These are phyloP conservation scores for Salix udensis DNA, from an alignment of 345 rosid species.

Conservation along the genomic window DNA sequence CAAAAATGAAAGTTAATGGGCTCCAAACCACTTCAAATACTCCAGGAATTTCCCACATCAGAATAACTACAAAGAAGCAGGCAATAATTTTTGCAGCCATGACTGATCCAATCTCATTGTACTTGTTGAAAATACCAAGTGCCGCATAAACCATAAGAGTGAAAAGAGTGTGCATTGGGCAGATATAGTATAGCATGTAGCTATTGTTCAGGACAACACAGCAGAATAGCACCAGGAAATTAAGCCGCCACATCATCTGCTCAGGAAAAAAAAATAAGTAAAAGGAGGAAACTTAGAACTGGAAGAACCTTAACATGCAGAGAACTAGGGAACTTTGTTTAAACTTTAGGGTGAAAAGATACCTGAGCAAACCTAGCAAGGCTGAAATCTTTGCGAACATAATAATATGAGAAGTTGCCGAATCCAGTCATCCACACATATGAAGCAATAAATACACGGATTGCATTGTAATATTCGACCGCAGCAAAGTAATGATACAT, in stretches of 20 bases:
- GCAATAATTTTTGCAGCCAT: conserved; percentile 65
- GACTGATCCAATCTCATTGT: conserved; percentile 75
- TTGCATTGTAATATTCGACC: conserved; percentile 85
- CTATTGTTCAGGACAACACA: conserved; percentile 83
- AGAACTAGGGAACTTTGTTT: conserved; percentile 1
- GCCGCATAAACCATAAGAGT: conserved; percentile 98
- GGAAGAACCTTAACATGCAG: conserved; percentile 20
- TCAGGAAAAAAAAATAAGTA: conserved; percentile 16
- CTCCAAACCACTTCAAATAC: conserved; percentile 92
- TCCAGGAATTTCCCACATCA: conserved; percentile 94
- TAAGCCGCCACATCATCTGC: conserved; percentile 99
- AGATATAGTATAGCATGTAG: conserved; percentile 89
- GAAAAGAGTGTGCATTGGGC: conserved; percentile 99
- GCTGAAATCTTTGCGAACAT: conserved; percentile 95
- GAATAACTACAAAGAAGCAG: conserved; percentile 81
- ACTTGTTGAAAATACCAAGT: conserved; percentile 82
- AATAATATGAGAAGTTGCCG: conserved; percentile 97
- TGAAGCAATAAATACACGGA: conserved; percentile 87
- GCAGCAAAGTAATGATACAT: conserved; percentile 99
- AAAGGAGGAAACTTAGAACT: conserved; percentile 9
- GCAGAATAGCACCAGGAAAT: conserved; percentile 84
- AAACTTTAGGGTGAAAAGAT: conserved; percentile 15
- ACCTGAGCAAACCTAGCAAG: conserved; percentile 97
- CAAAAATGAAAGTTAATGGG: conserved; percentile 79
- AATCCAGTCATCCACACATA: conserved; percentile 99